Evolutionary conservation across 164 flowering plant species (phyloP).

Genomic region (Umbellularia californica): DNA sequence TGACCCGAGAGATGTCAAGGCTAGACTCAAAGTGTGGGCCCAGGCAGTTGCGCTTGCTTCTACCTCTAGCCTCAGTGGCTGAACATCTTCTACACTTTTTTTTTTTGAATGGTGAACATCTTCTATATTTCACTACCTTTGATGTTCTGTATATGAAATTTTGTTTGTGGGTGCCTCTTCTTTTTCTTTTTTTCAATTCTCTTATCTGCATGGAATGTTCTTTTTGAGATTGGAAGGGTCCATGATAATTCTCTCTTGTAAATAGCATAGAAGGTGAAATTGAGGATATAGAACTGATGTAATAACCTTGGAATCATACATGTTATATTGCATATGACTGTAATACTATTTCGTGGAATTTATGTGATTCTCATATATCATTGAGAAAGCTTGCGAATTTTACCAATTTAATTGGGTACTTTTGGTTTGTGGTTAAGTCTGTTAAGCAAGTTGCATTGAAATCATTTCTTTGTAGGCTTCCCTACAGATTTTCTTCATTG

Average conservation of each 20-base stretch:
- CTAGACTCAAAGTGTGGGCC: conserved; percentile 79
- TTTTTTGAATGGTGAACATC: background rate
- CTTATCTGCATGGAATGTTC: background rate
- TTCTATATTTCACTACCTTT: background rate
- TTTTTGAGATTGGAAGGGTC: background rate
- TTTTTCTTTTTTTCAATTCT: background rate
- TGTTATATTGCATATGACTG: background rate
- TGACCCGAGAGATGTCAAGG: conserved; percentile 68
- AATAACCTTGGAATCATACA: background rate
- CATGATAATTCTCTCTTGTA: background rate
- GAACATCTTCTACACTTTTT: background rate
- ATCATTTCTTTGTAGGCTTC: background rate
- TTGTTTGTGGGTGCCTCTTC: background rate
- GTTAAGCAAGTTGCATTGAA: background rate
- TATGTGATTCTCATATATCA: background rate
- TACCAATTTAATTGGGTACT: background rate
- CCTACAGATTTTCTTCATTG: no score
- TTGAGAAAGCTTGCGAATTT: background rate
- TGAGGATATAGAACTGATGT: background rate
- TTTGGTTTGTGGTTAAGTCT: background rate
- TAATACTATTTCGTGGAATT: background rate
- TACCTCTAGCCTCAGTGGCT: conserved; percentile 27
- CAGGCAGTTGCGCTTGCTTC: conserved; percentile 72
- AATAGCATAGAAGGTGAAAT: conserved; percentile 3
- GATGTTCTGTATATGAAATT: background rate